These are phyloP conservation scores for Stemphylium beticola DNA, from an alignment of 2,329 filamentous ascomycete species.

Conservation along the genomic window DNA sequence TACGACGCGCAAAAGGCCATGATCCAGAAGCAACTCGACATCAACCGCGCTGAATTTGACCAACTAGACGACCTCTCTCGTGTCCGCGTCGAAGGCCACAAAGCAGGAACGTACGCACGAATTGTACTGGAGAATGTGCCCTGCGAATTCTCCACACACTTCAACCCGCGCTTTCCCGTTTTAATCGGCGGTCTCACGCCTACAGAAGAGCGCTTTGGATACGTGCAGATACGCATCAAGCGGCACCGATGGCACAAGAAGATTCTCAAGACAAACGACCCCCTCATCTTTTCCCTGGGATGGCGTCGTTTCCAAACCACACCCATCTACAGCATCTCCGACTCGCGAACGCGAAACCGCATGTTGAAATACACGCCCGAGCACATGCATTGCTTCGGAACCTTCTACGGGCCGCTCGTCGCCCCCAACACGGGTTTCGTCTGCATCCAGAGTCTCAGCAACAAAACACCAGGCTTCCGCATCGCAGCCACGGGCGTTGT, in stretches of 20 bases:
- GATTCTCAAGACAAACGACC: conserved; percentile 97
- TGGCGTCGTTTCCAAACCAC: conserved; percentile 95
- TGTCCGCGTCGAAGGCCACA: conserved; percentile 84
- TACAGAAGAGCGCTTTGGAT: conserved; percentile 95
- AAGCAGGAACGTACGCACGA: conserved; percentile 90
- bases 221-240: conserved; percentile 95
- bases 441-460: conserved; percentile 87
- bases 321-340: conserved; percentile 93
- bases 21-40: conserved; percentile 93
- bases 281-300: conserved; percentile 93
- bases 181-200: conserved; percentile 90
- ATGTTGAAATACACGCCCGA: conserved; percentile 99
- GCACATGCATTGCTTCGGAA: conserved; percentile 98
- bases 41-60: conserved; percentile 94
- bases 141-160: conserved; percentile 84
- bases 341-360: conserved; percentile 89
- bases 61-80: conserved; percentile 84
- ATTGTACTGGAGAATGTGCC: conserved; percentile 89
- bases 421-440: conserved; percentile 96
- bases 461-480: conserved; percentile 85
- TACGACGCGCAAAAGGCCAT: conserved; percentile 95
- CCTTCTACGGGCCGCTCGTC: conserved; percentile 92
- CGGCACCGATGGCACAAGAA: conserved; percentile 98
- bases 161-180: conserved; percentile 81
- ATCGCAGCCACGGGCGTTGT: conserved; percentile 95